Conservation (phyloP, 768 basidiomycete species). For the Neoboletus magnificus region DNA sequence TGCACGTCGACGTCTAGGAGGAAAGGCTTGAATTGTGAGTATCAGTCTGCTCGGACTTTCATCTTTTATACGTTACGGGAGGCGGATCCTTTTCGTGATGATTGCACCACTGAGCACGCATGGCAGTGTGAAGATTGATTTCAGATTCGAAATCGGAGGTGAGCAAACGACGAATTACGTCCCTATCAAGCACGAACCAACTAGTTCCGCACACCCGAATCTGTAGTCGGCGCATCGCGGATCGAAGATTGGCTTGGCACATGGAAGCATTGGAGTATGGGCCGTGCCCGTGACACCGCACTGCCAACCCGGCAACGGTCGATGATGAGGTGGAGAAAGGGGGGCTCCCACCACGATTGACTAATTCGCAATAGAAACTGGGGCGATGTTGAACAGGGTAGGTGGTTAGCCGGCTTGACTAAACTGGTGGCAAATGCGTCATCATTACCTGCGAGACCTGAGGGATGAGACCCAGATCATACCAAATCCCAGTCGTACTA, state of each 20-base stretch:
- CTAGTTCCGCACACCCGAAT: neutral
- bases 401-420: too few relatives aligned
- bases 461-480: neutral
- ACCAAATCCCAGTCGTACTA: neutral
- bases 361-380: neutral
- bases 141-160: neutral
- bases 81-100: neutral
- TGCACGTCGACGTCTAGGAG: neutral
- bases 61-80: conserved; percentile 20
- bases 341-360: neutral
- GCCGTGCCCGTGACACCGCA: conserved; percentile 3
- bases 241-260: conserved; percentile 7
- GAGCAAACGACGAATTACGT: neutral
- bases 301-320: neutral
- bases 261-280: neutral
- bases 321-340: conserved; percentile 9
- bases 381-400: too few relatives aligned
- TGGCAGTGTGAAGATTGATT: neutral
- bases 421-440: too few relatives aligned
- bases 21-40: neutral
- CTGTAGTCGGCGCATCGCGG: conserved; percentile 4
- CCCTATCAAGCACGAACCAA: neutral
- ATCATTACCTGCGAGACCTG: too few relatives aligned
- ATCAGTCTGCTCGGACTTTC: conserved; percentile 1
- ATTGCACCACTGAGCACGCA: neutral